Base-by-base conservation (phyloP, 441 rosid genomes). In the Populus hybrid region DNA sequence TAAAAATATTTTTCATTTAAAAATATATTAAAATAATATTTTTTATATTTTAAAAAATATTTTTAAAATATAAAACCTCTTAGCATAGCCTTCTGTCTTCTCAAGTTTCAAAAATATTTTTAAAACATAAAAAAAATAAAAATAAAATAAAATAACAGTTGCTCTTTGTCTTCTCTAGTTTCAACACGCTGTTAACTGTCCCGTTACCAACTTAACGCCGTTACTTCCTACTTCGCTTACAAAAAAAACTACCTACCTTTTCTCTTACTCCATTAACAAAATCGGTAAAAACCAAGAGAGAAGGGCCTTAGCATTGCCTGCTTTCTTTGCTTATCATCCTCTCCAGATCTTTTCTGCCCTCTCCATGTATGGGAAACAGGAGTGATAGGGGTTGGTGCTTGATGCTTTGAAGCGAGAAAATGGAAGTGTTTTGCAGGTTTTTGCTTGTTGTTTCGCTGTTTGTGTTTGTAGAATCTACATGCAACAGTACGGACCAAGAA, bases 401-500 rank as follows among this genome's bases (percentile, higher is more conserved):
- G 66, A 38, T 19, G 3, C 23, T 28, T 7, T 28, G 71, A 69
- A 76, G 73, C 32, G 24, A 21, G 32, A 57, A 74, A 21, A 86
- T 83, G 74, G 78, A 84, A 76, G 71, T 72, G 24, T 46, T 81
- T 9, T 79, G 34, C 50, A 86, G 83, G 68, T 71, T 86, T 40
- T 50, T 85, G 28, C 81, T 89, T 32, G 18, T 91, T 57, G 72
- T 88, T 26, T 82, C 87, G 8, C 72, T 91, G 59, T 34, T 88
- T 83, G 81, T 83, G 32, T 50, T 88, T 30, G 86, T 66, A 4
- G 79, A 88, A 75, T 85, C 93, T 40, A 63, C 78, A 19, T 85
- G 93, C 83, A 85, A 84, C 83, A 81, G 75, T 61, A 82, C 82
- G n/a, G 92, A 94, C 81, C 75, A 14, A 6, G 70, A 63, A 18